Base-by-base conservation (phyloP, 2,329 filamentous ascomycete genomes). In the Aspergillus sp. region DNA sequence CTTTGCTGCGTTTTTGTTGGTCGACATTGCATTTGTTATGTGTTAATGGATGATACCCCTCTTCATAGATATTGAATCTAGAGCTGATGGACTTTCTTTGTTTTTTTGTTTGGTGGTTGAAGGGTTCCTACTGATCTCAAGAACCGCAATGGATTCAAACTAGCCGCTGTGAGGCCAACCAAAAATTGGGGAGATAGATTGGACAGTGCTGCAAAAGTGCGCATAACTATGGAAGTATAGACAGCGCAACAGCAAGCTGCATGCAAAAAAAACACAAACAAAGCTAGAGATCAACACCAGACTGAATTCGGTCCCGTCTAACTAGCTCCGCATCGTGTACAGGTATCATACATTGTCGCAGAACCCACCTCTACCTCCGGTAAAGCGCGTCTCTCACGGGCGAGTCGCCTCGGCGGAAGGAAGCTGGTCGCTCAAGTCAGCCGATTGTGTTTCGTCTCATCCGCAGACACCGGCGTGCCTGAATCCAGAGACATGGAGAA, bases 321-420 rank as follows among this genome's bases (percentile, higher is more conserved):
- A 33, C 31, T 40, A 37, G n/a, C 29, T 35, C 44, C 41, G 39
- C 39, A 39, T 39, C 45, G 53, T 57, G 53, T 57, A 57, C 55
- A 58, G 51, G 37, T 57, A 56, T 57, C 53, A 51, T 57, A 57
- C 54, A 57, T 45, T 35, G 42, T 41, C 30, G 39, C 36, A 44
- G 39, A 36, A 34, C 34, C 35, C 32, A 36, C 24, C 30, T 30
- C 32, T 31, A 53, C 40, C 58, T 55, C 39, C 57, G 44, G 41
- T 55, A 58, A 41, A 61, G 51, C 24, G 57, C 56, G 36, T 61
- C 53, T 45, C 54, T 52, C 32, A 58, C 41, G 31, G 58, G 59
- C 27, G 56, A 57, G 35, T 63, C 60, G 28, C 61, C 61, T 34
- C 60, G 58, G 39, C 61, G 60, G 54, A 64, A 64, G 14, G 60